Conservation (phyloP, 768 basidiomycete species). For the Sarcomyxa edulis region DNA sequence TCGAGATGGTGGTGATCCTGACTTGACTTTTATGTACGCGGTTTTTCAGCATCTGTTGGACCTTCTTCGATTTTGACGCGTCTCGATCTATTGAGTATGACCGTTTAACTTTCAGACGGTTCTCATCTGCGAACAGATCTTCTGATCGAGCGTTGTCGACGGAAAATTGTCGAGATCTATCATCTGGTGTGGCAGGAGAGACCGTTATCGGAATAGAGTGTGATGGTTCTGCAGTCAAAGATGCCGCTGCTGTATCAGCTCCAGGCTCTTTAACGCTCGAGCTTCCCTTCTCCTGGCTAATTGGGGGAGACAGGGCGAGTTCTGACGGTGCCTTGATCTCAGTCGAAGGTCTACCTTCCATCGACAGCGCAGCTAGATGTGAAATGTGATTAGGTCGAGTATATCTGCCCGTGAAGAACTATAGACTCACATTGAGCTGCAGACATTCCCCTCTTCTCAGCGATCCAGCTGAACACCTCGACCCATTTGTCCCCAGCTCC, state of each 20-base stretch:
- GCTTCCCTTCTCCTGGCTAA: background rate
- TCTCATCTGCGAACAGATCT: background rate
- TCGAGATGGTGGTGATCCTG: slow-evolving; percentile 71
- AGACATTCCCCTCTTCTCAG: slow-evolving; percentile 41
- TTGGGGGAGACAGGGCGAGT: slow-evolving; percentile 10
- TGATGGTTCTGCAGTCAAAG: slow-evolving; percentile 10
- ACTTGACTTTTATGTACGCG: slow-evolving; percentile 70
- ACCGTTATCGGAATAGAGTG: slow-evolving; percentile 49
- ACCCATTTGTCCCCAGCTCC: slow-evolving; percentile 77
- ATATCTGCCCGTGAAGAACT: background rate
- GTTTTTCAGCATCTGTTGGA: slow-evolving; percentile 71
- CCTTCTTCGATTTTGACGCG: slow-evolving; percentile 60
- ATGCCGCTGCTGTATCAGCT: background rate
- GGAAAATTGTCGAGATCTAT: slow-evolving; percentile 15
- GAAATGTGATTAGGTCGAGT: no score
- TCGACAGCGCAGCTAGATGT: no score
- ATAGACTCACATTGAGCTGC: slow-evolving; percentile 13
- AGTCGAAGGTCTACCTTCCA: no score
- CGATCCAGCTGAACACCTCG: slow-evolving; percentile 84
- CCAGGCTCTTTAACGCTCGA: background rate
- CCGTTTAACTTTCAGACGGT: slow-evolving; percentile 20
- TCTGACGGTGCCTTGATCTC: slow-evolving; percentile 24
- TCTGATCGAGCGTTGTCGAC: background rate
- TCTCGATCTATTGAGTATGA: slow-evolving; percentile 38
- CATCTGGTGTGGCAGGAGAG: slow-evolving; percentile 56